Conservation (phyloP, 2,329 filamentous ascomycete species). For the Corniculantispora saksenae region DNA sequence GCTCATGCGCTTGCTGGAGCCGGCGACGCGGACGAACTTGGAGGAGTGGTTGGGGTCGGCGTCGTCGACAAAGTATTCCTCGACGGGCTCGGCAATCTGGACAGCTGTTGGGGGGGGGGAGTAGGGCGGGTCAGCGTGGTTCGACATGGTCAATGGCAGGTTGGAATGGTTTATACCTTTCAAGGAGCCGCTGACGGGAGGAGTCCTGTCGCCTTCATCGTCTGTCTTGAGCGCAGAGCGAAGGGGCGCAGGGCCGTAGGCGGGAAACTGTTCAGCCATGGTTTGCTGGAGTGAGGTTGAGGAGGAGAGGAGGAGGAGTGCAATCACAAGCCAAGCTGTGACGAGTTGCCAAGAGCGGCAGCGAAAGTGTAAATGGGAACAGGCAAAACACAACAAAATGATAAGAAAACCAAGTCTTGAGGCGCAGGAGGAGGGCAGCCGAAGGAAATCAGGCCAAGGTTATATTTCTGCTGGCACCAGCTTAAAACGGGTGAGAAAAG, state of each 20-base stretch:
- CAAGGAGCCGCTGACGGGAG: constrained; percentile 37
- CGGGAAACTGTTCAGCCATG: constrained; percentile 4
- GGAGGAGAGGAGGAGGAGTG: background rate
- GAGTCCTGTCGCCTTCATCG: constrained; percentile 40
- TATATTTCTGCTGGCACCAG: background rate
- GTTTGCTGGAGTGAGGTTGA: background rate
- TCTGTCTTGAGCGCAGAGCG: constrained; percentile 48
- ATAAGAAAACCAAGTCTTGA: background rate
- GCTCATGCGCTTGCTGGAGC: constrained; percentile 36
- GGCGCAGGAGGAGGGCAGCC: background rate
- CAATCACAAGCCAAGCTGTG: constrained; percentile 19
- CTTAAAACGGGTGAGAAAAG: constrained; percentile 6
- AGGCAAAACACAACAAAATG: background rate
- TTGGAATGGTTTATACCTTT: constrained; percentile 43
- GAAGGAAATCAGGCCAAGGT: background rate
- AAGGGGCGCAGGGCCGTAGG: constrained; percentile 32
- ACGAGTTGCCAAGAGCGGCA: constrained; percentile 20
- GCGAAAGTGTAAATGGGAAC: constrained; percentile 26
- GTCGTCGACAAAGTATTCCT: constrained; percentile 33
- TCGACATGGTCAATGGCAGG: background rate
- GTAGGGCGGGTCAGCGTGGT: background rate
- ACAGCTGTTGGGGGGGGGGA: constrained; percentile 42
- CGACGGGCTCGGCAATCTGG: constrained; percentile 57
- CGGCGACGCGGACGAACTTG: constrained; percentile 36
- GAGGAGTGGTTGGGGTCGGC: constrained; percentile 31